Conservation (phyloP, 2,329 filamentous ascomycete species). For the Penicillium sp. region DNA sequence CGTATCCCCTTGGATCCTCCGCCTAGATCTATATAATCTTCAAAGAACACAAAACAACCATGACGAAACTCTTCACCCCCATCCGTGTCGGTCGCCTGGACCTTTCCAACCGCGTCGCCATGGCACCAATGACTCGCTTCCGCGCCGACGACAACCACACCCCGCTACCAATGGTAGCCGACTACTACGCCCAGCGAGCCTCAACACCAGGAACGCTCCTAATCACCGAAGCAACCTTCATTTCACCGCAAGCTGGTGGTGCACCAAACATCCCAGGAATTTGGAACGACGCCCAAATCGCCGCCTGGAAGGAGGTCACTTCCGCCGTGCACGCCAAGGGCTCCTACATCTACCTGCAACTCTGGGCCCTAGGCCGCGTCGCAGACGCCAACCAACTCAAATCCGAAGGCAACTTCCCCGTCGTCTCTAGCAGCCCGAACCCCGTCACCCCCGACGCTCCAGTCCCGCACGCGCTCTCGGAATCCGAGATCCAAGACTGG, state of each 20-base stretch:
- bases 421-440: conserved; percentile 25
- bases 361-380: conserved; percentile 61
- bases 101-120: conserved; percentile 50
- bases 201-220: conserved; percentile 55
- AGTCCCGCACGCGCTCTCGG: conserved; percentile 32
- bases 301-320: conserved; percentile 60
- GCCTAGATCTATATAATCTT: background rate
- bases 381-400: conserved; percentile 39
- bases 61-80: conserved; percentile 37
- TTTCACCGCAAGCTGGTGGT: conserved; percentile 47
- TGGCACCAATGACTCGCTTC: conserved; percentile 60
- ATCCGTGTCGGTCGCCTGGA: conserved; percentile 42
- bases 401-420: conserved; percentile 9
- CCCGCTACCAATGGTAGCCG: conserved; percentile 43
- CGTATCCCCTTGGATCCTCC: background rate
- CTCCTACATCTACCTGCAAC: conserved; percentile 60
- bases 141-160: conserved; percentile 52
- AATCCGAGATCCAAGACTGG: conserved; percentile 45
- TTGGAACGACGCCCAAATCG: conserved; percentile 56
- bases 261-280: conserved; percentile 58
- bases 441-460: conserved; percentile 22
- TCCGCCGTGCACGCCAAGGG: conserved; percentile 63
- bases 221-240: conserved; percentile 59
- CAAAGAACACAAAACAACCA: background rate
- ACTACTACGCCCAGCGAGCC: conserved; percentile 57